Percentiles rank a stretch among this genome's conserved stretches.
Evolutionary conservation across 768 basidiomycete species (phyloP).

Genomic region (Austroboletus eburneus): DNA sequence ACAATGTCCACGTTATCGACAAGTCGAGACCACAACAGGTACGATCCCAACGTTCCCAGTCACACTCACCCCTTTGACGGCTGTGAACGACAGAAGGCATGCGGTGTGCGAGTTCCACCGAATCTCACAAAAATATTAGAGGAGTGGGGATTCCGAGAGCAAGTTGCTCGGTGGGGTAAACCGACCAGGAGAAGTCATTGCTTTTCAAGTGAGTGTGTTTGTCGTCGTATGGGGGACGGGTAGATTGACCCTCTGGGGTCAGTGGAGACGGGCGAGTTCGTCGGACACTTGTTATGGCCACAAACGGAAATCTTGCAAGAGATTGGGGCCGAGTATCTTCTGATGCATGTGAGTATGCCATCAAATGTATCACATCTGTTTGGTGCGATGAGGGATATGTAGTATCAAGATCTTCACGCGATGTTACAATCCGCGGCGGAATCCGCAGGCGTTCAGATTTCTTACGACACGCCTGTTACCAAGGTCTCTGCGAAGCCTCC

Average conservation of each 20-base stretch:
- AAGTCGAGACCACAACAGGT: constrained; percentile 40
- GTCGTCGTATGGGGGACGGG: too few species aligned
- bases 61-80: neutral
- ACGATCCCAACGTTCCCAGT: neutral
- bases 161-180: constrained; percentile 32
- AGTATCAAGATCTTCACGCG: constrained; percentile 52
- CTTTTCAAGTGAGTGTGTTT: constrained; percentile 11
- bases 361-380: neutral
- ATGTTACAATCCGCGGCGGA: constrained; percentile 43
- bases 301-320: constrained; percentile 43
- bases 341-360: constrained; percentile 40
- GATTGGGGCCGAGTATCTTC: constrained; percentile 44
- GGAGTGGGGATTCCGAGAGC: constrained; percentile 48
- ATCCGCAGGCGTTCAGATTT: constrained; percentile 44
- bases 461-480: constrained; percentile 36
- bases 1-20: constrained; percentile 51
- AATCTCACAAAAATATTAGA: constrained; percentile 52
- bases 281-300: constrained; percentile 41
- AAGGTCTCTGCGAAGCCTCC: constrained; percentile 27
- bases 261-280: constrained; percentile 39
- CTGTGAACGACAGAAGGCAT: constrained; percentile 24
- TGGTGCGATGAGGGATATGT: neutral
- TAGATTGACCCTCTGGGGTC: too few species aligned
- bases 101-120: constrained; percentile 45
- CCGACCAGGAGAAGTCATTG: constrained; percentile 12